phyloP scores from a whole-genome alignment of 441 rosid species.

The Bruguiera hainesii region DNA sequence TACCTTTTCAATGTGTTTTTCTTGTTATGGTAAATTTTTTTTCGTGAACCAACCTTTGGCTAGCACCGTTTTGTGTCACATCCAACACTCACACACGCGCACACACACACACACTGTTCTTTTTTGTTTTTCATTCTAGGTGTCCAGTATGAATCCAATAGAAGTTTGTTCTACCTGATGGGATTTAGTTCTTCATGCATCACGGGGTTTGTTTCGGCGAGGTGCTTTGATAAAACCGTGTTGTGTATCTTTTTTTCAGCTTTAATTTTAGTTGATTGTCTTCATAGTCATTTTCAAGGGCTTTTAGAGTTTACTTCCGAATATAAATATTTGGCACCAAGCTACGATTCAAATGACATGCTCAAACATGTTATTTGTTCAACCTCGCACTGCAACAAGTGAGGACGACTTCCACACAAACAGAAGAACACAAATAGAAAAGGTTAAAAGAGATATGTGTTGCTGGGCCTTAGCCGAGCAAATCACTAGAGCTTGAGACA shows the following conservation, averaged over 20 bases:
- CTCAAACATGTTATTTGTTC: conserved; percentile 18
- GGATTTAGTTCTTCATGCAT: background rate
- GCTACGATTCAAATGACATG: conserved; percentile 12
- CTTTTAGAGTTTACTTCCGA: background rate
- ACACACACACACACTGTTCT: conserved; percentile 10
- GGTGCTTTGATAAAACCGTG: conserved; percentile 9
- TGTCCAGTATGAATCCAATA: no score
- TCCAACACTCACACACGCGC: conserved; percentile 18
- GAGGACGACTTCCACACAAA: conserved; percentile 16
- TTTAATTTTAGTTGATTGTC: background rate
- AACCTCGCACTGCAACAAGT: conserved; percentile 4
- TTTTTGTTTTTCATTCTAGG: conserved; percentile 5
- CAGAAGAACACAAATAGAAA: conserved; percentile 2
- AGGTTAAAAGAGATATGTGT: background rate
- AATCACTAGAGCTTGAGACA: conserved; percentile 37
- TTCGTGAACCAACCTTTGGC: conserved; percentile 15
- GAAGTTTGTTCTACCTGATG: conserved; percentile 10
- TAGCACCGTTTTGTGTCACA: conserved; percentile 28
- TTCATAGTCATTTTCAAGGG: background rate
- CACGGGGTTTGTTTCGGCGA: conserved; percentile 11
- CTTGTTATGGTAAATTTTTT: conserved; percentile 21
- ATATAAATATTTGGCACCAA: background rate
- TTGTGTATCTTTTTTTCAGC: conserved; percentile 8
- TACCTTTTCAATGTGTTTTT: conserved; percentile 17
- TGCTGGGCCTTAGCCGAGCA: conserved; percentile 27